Conservation (phyloP, 1,284 basidiomycete species). For the Sporisorium graminicola region DNA sequence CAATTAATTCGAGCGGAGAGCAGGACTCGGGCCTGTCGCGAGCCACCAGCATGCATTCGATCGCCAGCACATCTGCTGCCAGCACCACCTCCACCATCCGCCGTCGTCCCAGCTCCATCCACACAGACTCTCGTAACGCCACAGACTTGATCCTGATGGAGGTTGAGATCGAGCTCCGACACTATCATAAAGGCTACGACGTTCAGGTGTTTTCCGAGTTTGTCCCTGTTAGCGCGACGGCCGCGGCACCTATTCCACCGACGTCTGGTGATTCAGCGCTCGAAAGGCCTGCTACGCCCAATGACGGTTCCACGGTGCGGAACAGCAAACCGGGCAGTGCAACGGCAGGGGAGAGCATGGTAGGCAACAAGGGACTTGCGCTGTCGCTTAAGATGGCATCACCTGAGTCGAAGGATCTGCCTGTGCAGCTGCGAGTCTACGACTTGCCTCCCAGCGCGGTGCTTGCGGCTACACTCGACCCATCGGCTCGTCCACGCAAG, state of each 20-base stretch:
- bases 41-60: conserved; percentile 51
- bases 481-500: conserved; percentile 58
- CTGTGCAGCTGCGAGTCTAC: conserved; percentile 53
- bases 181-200: conserved; percentile 65
- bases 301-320: neutral
- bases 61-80: conserved; percentile 29
- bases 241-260: neutral
- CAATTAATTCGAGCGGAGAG: conserved; percentile 32
- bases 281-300: conserved; percentile 15
- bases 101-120: conserved; percentile 47
- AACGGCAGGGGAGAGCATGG: neutral
- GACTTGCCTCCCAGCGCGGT: conserved; percentile 67
- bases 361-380: neutral
- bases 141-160: conserved; percentile 57
- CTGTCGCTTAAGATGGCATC: conserved; percentile 37
- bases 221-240: neutral
- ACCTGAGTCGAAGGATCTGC: conserved; percentile 43
- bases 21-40: conserved; percentile 38
- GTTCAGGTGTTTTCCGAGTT: conserved; percentile 57
- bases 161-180: conserved; percentile 64
- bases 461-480: conserved; percentile 65
- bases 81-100: conserved; percentile 41
- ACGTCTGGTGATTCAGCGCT: neutral
- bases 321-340: conserved; percentile 4
- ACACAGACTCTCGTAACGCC: conserved; percentile 44